Percentiles rank a stretch among this genome's conserved stretches.
phyloP scores from a whole-genome alignment of 2,329 filamentous ascomycete genomes.

The Akanthomyces uredinophilus region DNA sequence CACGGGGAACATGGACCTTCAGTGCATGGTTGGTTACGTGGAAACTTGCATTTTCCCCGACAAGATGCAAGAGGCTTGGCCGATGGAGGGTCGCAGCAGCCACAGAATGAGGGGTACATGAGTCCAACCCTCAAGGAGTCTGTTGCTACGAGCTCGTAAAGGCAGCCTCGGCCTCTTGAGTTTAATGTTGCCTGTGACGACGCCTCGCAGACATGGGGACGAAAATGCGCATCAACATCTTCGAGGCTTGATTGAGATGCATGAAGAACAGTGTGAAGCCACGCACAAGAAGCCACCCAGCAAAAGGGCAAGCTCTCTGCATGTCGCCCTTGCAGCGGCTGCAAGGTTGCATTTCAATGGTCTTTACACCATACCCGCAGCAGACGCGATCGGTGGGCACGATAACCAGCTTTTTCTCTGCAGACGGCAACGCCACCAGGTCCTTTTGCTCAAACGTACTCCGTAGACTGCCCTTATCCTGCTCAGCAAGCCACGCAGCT shows the following conservation, averaged over 20 bases:
- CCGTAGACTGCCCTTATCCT: neutral
- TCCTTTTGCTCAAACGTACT: constrained; percentile 3
- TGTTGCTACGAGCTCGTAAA: neutral
- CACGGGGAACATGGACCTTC: neutral
- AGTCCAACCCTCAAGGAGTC: neutral
- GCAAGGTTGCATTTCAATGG: constrained; percentile 8
- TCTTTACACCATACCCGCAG: constrained; percentile 4
- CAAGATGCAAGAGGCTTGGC: neutral
- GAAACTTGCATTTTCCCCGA: neutral
- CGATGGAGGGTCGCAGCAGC: neutral
- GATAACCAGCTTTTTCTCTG: neutral
- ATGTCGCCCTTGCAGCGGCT: neutral
- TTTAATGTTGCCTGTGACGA: neutral
- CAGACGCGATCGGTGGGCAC: constrained; percentile 8
- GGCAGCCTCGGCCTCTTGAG: neutral
- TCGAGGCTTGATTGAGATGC: neutral
- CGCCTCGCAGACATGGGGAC: neutral
- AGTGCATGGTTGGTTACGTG: neutral
- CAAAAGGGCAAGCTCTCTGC: neutral
- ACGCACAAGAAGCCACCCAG: neutral
- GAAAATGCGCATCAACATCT: neutral
- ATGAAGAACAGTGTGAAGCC: neutral
- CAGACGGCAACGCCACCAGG: constrained; percentile 2
- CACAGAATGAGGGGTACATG: neutral
- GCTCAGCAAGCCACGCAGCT: constrained; percentile 7